phyloP scores from a whole-genome alignment of 805 yeast species.

The Tetrapisispora pingtungensis region DNA sequence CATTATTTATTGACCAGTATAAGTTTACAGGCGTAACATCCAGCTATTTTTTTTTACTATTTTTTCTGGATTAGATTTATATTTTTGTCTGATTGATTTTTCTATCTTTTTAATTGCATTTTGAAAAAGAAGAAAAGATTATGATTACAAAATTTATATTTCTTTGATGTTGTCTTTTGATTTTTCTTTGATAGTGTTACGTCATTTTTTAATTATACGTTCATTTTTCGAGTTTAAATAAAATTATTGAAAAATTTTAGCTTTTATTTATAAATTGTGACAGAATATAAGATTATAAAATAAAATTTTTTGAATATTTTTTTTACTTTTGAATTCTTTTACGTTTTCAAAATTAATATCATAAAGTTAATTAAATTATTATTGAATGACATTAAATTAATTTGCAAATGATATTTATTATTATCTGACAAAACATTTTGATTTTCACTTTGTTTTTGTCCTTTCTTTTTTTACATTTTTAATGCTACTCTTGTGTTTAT shows the following conservation, averaged over 20 bases:
- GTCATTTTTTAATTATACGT: not conserved
- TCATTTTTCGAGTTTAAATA: not conserved
- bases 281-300: too few species aligned
- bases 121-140: too few species aligned
- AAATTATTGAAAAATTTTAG: not conserved
- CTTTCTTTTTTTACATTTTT: too few species aligned
- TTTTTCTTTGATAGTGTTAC: not conserved
- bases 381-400: too few species aligned
- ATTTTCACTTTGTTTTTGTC: too few species aligned
- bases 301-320: not conserved
- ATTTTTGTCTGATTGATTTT: not conserved
- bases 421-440: too few species aligned
- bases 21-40: not conserved
- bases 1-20: conserved; percentile 2
- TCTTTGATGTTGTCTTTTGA: not conserved
- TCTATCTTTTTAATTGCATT: not conserved
- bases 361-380: too few species aligned
- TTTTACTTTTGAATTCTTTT: not conserved
- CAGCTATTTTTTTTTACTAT: not conserved
- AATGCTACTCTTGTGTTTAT: too few species aligned
- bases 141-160: not conserved
- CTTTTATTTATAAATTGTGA: too few species aligned
- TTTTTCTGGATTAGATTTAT: not conserved
- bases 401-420: too few species aligned
- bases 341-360: not conserved